Conservation (phyloP, 305 asterid species). For the Vinca major region DNA sequence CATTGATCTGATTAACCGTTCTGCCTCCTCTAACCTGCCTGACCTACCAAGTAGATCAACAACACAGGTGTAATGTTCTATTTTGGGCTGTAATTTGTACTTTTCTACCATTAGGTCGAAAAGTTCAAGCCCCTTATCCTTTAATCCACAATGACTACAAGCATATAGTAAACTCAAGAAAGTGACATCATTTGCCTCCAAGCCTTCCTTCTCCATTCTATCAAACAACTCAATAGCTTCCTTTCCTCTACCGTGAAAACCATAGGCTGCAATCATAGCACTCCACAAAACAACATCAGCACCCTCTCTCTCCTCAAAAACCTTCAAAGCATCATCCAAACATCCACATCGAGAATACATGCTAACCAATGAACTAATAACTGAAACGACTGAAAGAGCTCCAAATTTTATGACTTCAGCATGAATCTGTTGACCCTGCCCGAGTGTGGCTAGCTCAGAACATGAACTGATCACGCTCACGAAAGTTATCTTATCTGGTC, state of each 20-base stretch:
- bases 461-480: conserved; percentile 70
- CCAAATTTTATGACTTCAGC: conserved; percentile 70
- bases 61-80: conserved; percentile 77
- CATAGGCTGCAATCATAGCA: conserved; percentile 87
- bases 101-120: conserved; percentile 45
- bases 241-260: conserved; percentile 76
- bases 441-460: conserved; percentile 66
- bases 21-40: conserved; percentile 73
- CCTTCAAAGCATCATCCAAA: conserved; percentile 56
- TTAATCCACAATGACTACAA: conserved; percentile 84
- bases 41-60: conserved; percentile 86
- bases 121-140: conserved; percentile 56
- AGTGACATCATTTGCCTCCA: conserved; percentile 57
- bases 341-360: conserved; percentile 91
- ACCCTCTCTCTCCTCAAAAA: conserved; percentile 40
- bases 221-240: conserved; percentile 54
- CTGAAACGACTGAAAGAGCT: conserved; percentile 39
- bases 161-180: conserved; percentile 77
- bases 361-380: conserved; percentile 63
- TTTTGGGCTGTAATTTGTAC: conserved; percentile 47
- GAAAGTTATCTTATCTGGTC: conserved; percentile 73
- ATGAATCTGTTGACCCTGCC: conserved; percentile 86
- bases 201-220: conserved; percentile 49
- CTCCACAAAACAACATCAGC: conserved; percentile 61
- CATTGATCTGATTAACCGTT: conserved; percentile 61